A percentile compares a stretch with the other conserved stretches of the same genome.
Conservation (phyloP, 2,329 filamentous ascomycete genomes). For the Diaporthe eres region DNA sequence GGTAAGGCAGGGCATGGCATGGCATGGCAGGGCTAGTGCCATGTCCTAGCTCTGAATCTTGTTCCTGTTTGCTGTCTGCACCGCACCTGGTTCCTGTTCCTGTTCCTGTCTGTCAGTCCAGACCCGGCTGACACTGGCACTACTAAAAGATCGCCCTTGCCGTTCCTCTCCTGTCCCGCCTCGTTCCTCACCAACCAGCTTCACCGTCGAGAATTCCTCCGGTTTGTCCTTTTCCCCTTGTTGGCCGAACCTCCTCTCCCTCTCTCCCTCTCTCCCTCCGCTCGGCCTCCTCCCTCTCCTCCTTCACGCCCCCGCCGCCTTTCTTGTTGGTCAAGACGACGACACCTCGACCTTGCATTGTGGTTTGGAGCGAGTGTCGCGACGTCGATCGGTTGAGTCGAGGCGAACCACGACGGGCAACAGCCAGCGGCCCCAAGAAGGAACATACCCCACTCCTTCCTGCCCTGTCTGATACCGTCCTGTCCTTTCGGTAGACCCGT, state of each 20-base stretch:
- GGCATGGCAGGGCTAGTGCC: background rate
- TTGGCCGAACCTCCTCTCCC: constrained; percentile 23
- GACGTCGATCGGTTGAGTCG: constrained; percentile 24
- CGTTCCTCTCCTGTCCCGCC: constrained; percentile 26
- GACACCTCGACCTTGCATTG: constrained; percentile 2
- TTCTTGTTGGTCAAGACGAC: constrained; percentile 21
- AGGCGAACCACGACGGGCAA: constrained; percentile 18
- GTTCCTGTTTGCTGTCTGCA: constrained; percentile 6
- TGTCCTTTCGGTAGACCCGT: constrained; percentile 19
- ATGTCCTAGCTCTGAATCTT: constrained; percentile 14
- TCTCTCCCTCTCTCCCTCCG: constrained; percentile 16
- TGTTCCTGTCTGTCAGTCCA: constrained; percentile 19
- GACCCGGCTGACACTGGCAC: constrained; percentile 27
- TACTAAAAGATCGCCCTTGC: constrained; percentile 39
- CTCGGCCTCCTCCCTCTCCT: constrained; percentile 27
- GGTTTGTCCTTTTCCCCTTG: constrained; percentile 25
- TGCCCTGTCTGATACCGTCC: constrained; percentile 5
- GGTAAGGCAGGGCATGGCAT: background rate
- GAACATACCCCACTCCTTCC: constrained; percentile 37
- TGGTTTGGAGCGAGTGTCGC: constrained; percentile 21
- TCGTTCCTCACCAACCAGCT: constrained; percentile 31
- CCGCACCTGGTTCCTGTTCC: background rate
- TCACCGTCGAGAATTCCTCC: constrained; percentile 40
- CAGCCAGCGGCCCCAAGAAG: constrained; percentile 19
- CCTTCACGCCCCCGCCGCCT: constrained; percentile 2